Evolutionary conservation across 192 early-diverging fungal genomes (phyloP).

Genomic region (Coemansia umbellata): DNA sequence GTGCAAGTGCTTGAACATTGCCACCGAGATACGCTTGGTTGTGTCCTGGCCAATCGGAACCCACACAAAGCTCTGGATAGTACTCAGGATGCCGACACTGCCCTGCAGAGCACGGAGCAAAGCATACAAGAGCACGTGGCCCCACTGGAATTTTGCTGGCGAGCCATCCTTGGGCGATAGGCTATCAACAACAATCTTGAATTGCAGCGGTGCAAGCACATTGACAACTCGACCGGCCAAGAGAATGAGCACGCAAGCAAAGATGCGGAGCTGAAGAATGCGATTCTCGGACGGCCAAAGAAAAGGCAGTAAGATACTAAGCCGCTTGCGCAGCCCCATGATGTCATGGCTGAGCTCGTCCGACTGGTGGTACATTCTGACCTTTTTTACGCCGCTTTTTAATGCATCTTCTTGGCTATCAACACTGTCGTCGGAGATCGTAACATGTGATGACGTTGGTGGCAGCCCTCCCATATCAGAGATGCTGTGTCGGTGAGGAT

Average conservation of each 20-base stretch:
- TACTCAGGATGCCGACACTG: conserved; percentile 67
- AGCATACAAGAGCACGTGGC: conserved; percentile 38
- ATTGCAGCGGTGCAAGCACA: conserved; percentile 77
- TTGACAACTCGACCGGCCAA: conserved; percentile 68
- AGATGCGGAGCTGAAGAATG: conserved; percentile 63
- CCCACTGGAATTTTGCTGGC: conserved; percentile 46
- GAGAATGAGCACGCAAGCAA: conserved; percentile 66
- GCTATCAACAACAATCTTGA: conserved; percentile 75
- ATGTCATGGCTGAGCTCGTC: conserved; percentile 45
- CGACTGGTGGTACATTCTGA: conserved; percentile 50
- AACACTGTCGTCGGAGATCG: neutral
- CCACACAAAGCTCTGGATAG: conserved; percentile 84
- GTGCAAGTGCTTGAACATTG: conserved; percentile 88
- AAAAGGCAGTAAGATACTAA: conserved; percentile 72
- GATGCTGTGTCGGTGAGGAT: neutral
- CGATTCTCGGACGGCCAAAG: conserved; percentile 72
- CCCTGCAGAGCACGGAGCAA: conserved; percentile 50
- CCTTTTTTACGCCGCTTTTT: conserved; percentile 44
- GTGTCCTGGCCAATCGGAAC: conserved; percentile 92
- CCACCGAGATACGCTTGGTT: conserved; percentile 84
- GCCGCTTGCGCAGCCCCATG: conserved; percentile 47
- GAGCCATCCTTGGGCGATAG: conserved; percentile 52
- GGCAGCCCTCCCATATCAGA: conserved; percentile 11
- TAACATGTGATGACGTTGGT: neutral
- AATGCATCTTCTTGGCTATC: conserved; percentile 21